Evolutionary conservation across 331 rosid species (phyloP).

Genomic region (Ulmus americana): DNA sequence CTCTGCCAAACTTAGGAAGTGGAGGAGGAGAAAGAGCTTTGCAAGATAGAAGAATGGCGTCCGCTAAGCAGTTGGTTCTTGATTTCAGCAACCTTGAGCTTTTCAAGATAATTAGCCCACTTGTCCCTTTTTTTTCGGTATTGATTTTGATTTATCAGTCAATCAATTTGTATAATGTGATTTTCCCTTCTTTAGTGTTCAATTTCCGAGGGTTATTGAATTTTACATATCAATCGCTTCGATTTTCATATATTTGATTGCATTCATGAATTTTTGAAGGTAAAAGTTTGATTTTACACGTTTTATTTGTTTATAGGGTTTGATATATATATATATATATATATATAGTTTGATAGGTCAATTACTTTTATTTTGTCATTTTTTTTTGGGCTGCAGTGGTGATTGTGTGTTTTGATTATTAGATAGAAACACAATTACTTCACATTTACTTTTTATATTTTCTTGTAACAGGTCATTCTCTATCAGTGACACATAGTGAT

Average conservation of each 20-base stretch:
- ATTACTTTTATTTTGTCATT: neutral
- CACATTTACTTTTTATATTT: no score
- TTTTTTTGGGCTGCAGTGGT: no score
- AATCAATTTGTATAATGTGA: no score
- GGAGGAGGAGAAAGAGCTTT: constrained; percentile 23
- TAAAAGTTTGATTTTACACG: neutral
- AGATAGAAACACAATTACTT: no score
- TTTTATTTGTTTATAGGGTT: neutral
- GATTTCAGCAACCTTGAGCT: constrained; percentile 63
- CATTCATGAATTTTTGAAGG: neutral
- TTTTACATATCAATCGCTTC: neutral
- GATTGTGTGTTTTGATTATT: no score
- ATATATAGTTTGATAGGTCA: neutral
- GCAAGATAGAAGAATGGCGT: constrained; percentile 38
- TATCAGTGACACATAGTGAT: no score
- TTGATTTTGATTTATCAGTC: no score
- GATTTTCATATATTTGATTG: neutral
- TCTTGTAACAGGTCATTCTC: no score
- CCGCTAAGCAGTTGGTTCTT: constrained; percentile 57
- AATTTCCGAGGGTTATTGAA: no score
- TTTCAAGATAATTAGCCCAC: constrained; percentile 45
- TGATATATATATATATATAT: neutral
- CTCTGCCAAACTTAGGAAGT: constrained; percentile 32
- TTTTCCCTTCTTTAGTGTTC: no score
- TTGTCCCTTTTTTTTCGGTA: neutral